Evolutionary conservation across 2,329 filamentous ascomycete species (phyloP).

Genomic region (Stagonosporopsis tanaceti): DNA sequence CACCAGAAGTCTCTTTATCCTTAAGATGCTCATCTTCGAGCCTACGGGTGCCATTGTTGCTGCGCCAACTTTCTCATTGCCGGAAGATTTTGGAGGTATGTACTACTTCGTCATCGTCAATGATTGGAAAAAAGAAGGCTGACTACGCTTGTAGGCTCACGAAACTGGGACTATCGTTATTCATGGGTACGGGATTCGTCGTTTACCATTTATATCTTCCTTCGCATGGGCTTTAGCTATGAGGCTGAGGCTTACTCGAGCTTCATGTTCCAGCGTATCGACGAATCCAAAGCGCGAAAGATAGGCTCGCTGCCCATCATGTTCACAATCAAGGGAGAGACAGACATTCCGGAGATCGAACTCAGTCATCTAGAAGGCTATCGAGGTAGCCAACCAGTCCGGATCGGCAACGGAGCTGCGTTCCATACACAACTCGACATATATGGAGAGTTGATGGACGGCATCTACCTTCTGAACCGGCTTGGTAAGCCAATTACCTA

Average conservation of each 20-base stretch:
- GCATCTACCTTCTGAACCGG: conserved; percentile 80
- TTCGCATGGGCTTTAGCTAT: conserved; percentile 76
- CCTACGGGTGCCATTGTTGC: conserved; percentile 81
- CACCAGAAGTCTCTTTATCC: conserved; percentile 72
- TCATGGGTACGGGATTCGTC: conserved; percentile 81
- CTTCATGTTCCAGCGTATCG: conserved; percentile 77
- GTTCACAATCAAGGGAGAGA: conserved; percentile 75
- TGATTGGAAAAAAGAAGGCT: background rate
- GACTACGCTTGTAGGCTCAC: conserved; percentile 52
- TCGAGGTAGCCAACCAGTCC: conserved; percentile 72
- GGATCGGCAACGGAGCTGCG: conserved; percentile 79
- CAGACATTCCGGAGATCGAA: conserved; percentile 75
- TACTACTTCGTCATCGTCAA: background rate
- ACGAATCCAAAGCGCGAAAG: conserved; percentile 65
- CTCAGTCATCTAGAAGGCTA: conserved; percentile 77
- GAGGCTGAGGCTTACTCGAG: conserved; percentile 82
- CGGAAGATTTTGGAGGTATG: conserved; percentile 63
- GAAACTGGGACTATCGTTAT: conserved; percentile 75
- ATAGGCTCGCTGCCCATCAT: conserved; percentile 74
- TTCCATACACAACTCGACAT: conserved; percentile 82
- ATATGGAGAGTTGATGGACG: conserved; percentile 80
- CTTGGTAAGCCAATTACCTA: conserved; percentile 77
- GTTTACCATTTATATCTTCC: conserved; percentile 78
- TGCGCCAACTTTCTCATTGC: conserved; percentile 78
- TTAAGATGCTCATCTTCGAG: conserved; percentile 80